A percentile compares a stretch with the other conserved stretches of the same genome.
Conservation (phyloP, 1,139 yeast genomes). For the Tardiomyces blankii region DNA sequence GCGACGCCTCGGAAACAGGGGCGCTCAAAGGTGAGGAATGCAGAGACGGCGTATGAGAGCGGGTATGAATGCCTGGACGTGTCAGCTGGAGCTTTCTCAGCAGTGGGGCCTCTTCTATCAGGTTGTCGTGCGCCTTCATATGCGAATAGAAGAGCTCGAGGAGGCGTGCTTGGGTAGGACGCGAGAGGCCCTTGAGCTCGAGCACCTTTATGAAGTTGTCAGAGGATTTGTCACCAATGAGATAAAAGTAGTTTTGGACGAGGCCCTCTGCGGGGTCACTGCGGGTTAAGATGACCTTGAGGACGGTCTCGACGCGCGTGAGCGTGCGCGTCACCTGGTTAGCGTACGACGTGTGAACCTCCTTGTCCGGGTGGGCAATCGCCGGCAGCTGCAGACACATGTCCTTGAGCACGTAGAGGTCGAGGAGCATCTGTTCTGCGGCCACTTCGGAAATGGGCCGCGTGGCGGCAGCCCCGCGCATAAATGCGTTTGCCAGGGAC, state of each 20-base stretch:
- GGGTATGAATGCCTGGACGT: not conserved
- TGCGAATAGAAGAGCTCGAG: conserved; percentile 52
- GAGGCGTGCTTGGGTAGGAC: conserved; percentile 37
- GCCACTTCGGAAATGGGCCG: conserved; percentile 58
- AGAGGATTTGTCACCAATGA: conserved; percentile 55
- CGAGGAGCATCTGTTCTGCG: conserved; percentile 75
- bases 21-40: not conserved
- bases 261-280: conserved; percentile 55
- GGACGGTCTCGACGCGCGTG: conserved; percentile 45
- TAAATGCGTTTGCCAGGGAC: conserved; percentile 43
- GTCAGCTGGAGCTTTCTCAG: conserved; percentile 20
- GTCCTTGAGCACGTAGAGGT: conserved; percentile 51
- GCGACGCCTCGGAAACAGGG: not conserved
- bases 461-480: conserved; percentile 44
- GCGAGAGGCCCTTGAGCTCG: conserved; percentile 46
- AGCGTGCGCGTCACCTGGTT: conserved; percentile 42
- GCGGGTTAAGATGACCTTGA: conserved; percentile 57
- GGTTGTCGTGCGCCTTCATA: conserved; percentile 38
- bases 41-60: not conserved
- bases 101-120: conserved; percentile 35
- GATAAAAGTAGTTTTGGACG: conserved; percentile 53
- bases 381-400: conserved; percentile 35
- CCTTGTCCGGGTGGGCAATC: conserved; percentile 25
- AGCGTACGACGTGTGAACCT: conserved; percentile 30
- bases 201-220: conserved; percentile 56